These are phyloP conservation scores for Eucalyptus tenuipes DNA, from an alignment of 345 rosid species.

Conservation along the genomic window DNA sequence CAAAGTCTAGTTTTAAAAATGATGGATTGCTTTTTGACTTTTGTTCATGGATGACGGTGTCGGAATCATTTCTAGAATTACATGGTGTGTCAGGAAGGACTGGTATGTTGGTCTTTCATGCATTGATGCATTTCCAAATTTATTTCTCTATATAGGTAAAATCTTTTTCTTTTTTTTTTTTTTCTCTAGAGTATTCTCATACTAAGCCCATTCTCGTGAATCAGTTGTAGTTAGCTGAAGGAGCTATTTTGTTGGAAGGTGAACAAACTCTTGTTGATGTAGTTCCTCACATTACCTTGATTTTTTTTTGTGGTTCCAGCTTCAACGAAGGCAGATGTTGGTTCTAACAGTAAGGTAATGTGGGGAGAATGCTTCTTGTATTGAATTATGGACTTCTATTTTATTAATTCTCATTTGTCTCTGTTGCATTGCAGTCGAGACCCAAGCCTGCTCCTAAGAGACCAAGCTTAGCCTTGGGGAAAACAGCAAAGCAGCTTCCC, in stretches of 20 bases:
- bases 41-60: neutral
- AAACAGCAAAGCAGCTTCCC: constrained; percentile 31
- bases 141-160: neutral
- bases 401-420: neutral
- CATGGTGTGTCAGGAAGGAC: neutral
- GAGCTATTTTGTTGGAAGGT: neutral
- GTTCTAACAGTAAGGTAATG: constrained; percentile 43
- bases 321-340: constrained; percentile 15
- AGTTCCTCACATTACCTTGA: neutral
- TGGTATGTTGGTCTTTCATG: neutral
- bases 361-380: neutral
- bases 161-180: too few species aligned
- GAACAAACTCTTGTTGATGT: neutral
- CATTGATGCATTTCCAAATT: neutral
- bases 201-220: neutral
- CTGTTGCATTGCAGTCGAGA: constrained; percentile 15
- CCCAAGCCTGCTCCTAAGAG: constrained; percentile 30
- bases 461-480: constrained; percentile 31
- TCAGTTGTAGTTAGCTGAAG: neutral
- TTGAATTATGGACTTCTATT: neutral
- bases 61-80: neutral
- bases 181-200: neutral
- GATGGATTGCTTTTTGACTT: neutral
- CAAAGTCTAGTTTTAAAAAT: neutral
- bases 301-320: constrained; percentile 15